phyloP scores from a whole-genome alignment of 2,329 filamentous ascomycete species.

The Ophiocordyceps camponoti-saundersi region DNA sequence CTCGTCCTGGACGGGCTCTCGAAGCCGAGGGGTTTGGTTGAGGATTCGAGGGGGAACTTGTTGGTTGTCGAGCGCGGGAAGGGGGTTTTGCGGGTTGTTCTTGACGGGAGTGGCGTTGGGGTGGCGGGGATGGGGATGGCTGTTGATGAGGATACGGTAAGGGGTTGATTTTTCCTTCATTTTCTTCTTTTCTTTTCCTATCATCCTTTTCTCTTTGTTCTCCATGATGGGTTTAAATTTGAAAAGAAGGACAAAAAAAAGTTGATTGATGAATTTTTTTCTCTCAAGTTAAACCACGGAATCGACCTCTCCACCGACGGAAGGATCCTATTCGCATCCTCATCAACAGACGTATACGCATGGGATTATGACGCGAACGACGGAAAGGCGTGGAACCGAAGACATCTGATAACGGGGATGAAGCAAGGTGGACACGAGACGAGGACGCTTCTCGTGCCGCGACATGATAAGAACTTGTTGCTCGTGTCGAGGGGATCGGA shows the following conservation, averaged over 20 bases:
- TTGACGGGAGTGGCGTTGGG: conserved; percentile 11
- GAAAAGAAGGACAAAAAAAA: background rate
- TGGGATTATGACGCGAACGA: conserved; percentile 40
- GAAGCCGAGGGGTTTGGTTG: conserved; percentile 14
- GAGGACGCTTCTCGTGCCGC: conserved; percentile 42
- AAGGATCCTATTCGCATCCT: conserved; percentile 33
- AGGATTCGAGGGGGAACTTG: conserved; percentile 19
- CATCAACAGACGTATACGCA: conserved; percentile 30
- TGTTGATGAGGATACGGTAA: background rate
- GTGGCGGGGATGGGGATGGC: conserved; percentile 12
- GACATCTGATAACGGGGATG: conserved; percentile 40
- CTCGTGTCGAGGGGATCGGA: conserved; percentile 45
- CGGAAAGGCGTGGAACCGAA: conserved; percentile 24
- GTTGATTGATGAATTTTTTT: background rate
- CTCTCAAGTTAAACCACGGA: conserved; percentile 28
- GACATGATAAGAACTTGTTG: conserved; percentile 30
- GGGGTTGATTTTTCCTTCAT: too few relatives aligned
- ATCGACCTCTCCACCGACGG: conserved; percentile 28
- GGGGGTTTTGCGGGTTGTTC: conserved; percentile 16
- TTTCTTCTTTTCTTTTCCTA: too few relatives aligned
- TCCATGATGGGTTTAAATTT: too few relatives aligned
- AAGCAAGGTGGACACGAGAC: conserved; percentile 39
- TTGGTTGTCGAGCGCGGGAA: conserved; percentile 15
- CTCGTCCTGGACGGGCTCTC: conserved; percentile 10
- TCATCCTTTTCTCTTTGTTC: too few relatives aligned